Evolutionary conservation across 768 basidiomycete species (phyloP).

Genomic region (Boletus sp.): DNA sequence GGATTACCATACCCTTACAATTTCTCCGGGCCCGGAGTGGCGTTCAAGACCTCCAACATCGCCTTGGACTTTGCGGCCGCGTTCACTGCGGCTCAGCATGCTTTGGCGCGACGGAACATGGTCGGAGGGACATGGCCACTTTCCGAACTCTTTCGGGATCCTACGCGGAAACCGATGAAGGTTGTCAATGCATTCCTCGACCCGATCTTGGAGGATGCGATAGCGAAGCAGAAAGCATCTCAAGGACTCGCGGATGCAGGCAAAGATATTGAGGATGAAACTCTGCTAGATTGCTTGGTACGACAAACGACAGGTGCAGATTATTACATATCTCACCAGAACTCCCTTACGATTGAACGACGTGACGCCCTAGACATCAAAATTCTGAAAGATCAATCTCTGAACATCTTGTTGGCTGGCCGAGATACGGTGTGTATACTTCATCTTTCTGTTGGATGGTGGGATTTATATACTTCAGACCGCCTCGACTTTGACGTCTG

Average conservation of each 20-base stretch:
- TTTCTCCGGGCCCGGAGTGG: constrained; percentile 4
- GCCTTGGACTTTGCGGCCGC: constrained; percentile 31
- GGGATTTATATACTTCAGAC: constrained; percentile 31
- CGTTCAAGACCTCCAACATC: constrained; percentile 9
- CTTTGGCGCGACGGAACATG: constrained; percentile 25
- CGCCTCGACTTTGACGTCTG: constrained; percentile 42
- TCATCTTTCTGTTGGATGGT: not conserved
- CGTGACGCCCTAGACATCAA: constrained; percentile 20
- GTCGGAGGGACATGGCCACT: constrained; percentile 41
- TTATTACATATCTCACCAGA: not conserved
- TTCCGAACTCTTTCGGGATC: constrained; percentile 35
- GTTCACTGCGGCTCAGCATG: constrained; percentile 35
- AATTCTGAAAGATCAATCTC: constrained; percentile 39
- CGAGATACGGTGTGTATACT: constrained; percentile 37
- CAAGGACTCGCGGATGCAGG: not conserved
- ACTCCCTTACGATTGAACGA: not conserved
- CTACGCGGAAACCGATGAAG: constrained; percentile 32
- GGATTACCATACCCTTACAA: constrained; percentile 39
- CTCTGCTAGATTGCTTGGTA: constrained; percentile 41
- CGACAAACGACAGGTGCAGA: constrained; percentile 36
- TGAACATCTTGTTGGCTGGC: constrained; percentile 45
- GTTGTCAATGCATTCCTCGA: constrained; percentile 39
- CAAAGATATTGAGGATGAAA: constrained; percentile 31
- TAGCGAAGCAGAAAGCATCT: constrained; percentile 22
- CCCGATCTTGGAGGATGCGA: constrained; percentile 38